phyloP scores from a whole-genome alignment of 2,329 filamentous ascomycete genomes.

The Sclerotinia borealis region DNA sequence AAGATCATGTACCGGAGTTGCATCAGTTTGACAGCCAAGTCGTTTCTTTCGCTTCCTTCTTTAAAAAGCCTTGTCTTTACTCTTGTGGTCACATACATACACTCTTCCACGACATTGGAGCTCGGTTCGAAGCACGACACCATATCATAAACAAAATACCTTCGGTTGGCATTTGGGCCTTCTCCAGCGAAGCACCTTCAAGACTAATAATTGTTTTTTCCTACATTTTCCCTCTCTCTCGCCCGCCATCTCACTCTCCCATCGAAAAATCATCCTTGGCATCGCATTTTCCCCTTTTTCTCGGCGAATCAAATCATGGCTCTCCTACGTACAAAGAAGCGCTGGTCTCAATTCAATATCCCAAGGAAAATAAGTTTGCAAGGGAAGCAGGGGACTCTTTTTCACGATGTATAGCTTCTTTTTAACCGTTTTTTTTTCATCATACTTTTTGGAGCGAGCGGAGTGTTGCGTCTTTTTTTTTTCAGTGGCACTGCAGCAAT shows the following conservation, averaged over 20 bases:
- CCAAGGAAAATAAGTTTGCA: neutral
- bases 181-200: conserved; percentile 19
- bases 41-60: conserved; percentile 2
- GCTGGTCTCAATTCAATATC: conserved; percentile 23
- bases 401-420: conserved; percentile 30
- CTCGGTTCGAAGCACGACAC: conserved; percentile 3
- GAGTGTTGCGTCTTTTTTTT: conserved; percentile 2
- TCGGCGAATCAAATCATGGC: conserved; percentile 13
- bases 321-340: conserved; percentile 21
- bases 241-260: neutral
- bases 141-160: conserved; percentile 16
- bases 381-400: conserved; percentile 13
- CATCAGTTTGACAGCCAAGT: conserved; percentile 10
- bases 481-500: conserved; percentile 19
- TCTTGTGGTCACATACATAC: conserved; percentile 28
- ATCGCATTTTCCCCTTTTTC: conserved; percentile 22
- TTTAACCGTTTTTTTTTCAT: conserved; percentile 16
- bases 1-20: conserved; percentile 15
- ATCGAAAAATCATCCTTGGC: conserved; percentile 10
- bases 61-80: conserved; percentile 26
- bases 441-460: conserved; percentile 6
- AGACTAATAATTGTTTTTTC: conserved; percentile 30
- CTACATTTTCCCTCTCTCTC: conserved; percentile 14
- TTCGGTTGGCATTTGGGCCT: conserved; percentile 16
- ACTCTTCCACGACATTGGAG: conserved; percentile 10